Percentiles rank a stretch among this genome's conserved stretches.
Evolutionary conservation across 495 filamentous ascomycete genomes (phyloP).

Genomic region (Alectoria sarmentosa): DNA sequence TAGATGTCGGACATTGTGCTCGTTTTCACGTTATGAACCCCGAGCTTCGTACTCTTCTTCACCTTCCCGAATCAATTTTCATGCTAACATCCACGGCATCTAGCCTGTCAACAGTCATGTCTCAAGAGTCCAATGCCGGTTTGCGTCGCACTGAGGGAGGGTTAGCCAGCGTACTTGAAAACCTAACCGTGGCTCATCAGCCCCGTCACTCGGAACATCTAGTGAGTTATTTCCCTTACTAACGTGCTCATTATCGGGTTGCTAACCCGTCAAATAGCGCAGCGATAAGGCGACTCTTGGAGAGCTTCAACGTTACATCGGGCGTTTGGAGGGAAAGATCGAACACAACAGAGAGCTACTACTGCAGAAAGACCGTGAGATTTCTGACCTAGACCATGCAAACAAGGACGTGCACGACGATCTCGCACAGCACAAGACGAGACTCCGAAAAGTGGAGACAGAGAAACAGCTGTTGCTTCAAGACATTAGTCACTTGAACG

Average conservation of each 20-base stretch:
- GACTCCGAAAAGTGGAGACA: neutral
- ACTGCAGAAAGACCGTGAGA: neutral
- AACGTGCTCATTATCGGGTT: neutral
- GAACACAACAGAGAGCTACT: conserved; percentile 3
- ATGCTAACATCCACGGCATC: neutral
- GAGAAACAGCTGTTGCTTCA: neutral
- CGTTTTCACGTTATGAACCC: neutral
- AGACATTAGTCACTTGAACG: neutral
- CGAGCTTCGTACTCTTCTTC: neutral
- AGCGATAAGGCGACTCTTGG: neutral
- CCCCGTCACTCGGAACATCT: neutral
- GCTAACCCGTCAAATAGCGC: neutral
- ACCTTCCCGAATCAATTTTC: neutral
- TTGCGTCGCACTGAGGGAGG: neutral
- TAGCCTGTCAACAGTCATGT: neutral
- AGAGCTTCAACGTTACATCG: neutral
- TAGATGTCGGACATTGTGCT: neutral
- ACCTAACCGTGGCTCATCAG: neutral
- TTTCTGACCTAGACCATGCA: neutral
- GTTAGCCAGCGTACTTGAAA: neutral
- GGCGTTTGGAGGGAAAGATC: neutral
- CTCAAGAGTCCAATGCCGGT: neutral
- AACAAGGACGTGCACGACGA: neutral
- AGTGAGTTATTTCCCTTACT: neutral
- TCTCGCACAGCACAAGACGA: neutral